Conservation (phyloP, 2,329 filamentous ascomycete genomes). For the Rutstroemia sydowiana region DNA sequence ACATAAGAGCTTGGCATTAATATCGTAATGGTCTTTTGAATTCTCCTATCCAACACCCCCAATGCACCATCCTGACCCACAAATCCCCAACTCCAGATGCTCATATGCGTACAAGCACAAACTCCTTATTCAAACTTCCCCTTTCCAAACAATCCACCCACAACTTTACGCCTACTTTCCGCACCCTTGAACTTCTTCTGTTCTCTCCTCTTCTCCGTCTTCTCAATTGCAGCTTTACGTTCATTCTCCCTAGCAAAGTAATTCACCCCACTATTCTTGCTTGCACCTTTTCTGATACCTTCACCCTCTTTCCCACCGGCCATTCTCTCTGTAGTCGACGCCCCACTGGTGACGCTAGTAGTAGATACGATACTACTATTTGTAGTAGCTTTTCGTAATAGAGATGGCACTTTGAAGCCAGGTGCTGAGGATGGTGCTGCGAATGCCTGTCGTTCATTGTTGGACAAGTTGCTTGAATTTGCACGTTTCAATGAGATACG, state of each 20-base stretch:
- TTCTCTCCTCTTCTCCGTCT: conserved; percentile 51
- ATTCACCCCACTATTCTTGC: conserved; percentile 53
- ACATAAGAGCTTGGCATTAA: conserved; percentile 1
- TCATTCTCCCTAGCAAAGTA: conserved; percentile 55
- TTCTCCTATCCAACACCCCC: background rate
- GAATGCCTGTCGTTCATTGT: conserved; percentile 49
- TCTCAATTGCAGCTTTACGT: conserved; percentile 44
- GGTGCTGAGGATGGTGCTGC: conserved; percentile 32
- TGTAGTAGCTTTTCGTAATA: conserved; percentile 68
- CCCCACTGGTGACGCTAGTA: conserved; percentile 24
- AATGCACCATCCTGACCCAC: background rate
- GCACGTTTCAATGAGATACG: conserved; percentile 63
- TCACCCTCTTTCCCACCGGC: conserved; percentile 37
- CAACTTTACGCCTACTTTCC: conserved; percentile 47
- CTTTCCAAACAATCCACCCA: conserved; percentile 51
- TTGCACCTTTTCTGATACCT: conserved; percentile 50
- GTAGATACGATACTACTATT: conserved; percentile 40
- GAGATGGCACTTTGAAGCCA: conserved; percentile 60
- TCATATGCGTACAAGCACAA: background rate
- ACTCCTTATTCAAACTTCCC: conserved; percentile 41
- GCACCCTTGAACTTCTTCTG: conserved; percentile 50
- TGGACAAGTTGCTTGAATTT: conserved; percentile 33
- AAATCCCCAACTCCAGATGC: conserved; percentile 4
- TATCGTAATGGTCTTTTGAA: background rate
- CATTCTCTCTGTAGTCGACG: conserved; percentile 25